phyloP scores from a whole-genome alignment of 2,329 filamentous ascomycete species.

The Calcarisporium arbuscula region DNA sequence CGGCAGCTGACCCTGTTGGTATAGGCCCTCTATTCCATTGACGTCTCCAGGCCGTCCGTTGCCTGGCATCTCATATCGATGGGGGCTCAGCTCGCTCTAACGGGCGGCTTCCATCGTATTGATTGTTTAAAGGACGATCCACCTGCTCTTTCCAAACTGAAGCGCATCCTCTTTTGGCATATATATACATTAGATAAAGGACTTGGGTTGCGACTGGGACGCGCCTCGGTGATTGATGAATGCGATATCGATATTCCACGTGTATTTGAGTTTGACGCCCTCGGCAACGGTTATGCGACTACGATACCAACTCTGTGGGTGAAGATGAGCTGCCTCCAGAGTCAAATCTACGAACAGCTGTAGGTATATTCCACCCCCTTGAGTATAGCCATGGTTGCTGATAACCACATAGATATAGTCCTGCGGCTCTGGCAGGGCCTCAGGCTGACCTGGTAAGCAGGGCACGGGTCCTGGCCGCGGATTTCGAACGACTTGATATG shows the following conservation, averaged over 20 bases:
- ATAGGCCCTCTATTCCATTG: constrained; percentile 55
- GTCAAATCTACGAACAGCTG: constrained; percentile 50
- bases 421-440: constrained; percentile 34
- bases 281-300: constrained; percentile 21
- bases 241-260: constrained; percentile 51
- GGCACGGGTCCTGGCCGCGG: constrained; percentile 31
- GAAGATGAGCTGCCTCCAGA: constrained; percentile 48
- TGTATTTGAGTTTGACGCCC: constrained; percentile 23
- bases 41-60: constrained; percentile 55
- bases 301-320: constrained; percentile 49
- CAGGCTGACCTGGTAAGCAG: constrained; percentile 32
- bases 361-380: constrained; percentile 11
- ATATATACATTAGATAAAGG: constrained; percentile 53
- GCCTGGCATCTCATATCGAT: constrained; percentile 57
- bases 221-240: constrained; percentile 51
- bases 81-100: constrained; percentile 55
- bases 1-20: not conserved
- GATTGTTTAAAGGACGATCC: constrained; percentile 26
- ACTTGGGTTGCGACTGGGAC: constrained; percentile 52
- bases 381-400: constrained; percentile 2
- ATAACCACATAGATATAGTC: constrained; percentile 39
- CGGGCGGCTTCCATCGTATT: constrained; percentile 53
- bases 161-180: constrained; percentile 41
- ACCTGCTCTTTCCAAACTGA: constrained; percentile 25
- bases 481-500: constrained; percentile 29